Base-by-base conservation (phyloP, 2,329 filamentous ascomycete species). In the Xylariaceae sp. region DNA sequence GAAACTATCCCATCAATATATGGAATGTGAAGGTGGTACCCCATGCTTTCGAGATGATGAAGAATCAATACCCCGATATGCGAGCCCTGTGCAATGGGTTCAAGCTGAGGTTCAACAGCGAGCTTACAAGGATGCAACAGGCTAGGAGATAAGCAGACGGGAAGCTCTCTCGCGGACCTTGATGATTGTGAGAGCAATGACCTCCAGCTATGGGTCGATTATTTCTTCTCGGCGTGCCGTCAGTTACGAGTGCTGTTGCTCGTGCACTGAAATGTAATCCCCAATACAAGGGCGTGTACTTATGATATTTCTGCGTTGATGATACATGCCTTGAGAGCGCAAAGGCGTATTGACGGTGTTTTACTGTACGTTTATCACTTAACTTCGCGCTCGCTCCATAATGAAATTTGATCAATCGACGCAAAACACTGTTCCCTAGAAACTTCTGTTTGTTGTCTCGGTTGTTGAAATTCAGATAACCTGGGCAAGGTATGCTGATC, bases 71-170 rank as follows among this genome's bases (percentile, higher is more conserved):
- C 69, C 92, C 94, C 0, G 92, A 97, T 66, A 96, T 97, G 88
- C 82, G 87, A 62, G 90, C 91, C 46, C 76, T 99, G 59, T 96
- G 92, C 78, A 99, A 99, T 73, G 94, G 92, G 5, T 97, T 97
- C 79, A 97, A 97, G 79, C 72, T 92, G 67, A 78, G 92, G 51
- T 91, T 81, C 67, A 79, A 81, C 65, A 81, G 76, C 59, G 80
- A 84, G 68, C 76, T 91, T 69, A 77, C 78, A 56, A 88, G 85
- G 70, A 78, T 86, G 79, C 65, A 67, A 47, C 73, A 77, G 62
- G 54, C 53, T 49, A 59, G 61, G 39, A 65, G 65, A 47, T 67
- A 47, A 37, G 45, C 10, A 12, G 12, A 12, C 0, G 21, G 8
- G 30, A n/a, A 16, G 39, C 26, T 41, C 12, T 21, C 16, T 34